Conservation (phyloP, 345 rosid genomes). For the Orychophragmus violaceus region DNA sequence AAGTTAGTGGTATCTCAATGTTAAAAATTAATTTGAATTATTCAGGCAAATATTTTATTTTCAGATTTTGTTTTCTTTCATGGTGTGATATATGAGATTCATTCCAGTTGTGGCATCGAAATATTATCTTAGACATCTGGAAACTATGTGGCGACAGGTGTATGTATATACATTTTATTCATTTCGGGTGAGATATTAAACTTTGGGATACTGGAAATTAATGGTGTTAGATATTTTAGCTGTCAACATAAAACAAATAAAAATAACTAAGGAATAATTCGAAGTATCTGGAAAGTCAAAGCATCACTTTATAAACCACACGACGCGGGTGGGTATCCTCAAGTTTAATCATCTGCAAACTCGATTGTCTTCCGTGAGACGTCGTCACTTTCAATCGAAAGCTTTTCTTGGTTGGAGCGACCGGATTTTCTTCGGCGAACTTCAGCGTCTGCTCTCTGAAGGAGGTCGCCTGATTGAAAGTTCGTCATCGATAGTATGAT, state of each 20-base stretch:
- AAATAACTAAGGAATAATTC: slow-evolving; percentile 3
- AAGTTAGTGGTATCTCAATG: not conserved
- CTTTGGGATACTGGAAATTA: not conserved
- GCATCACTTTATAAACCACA: not conserved
- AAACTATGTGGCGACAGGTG: not conserved
- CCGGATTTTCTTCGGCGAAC: slow-evolving; percentile 1
- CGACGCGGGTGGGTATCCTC: not conserved
- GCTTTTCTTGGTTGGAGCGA: not conserved
- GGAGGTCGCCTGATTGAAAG: slow-evolving; percentile 37
- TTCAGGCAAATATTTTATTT: not conserved
- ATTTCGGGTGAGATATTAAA: not conserved
- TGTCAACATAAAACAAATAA: not conserved
- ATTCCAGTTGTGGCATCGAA: not conserved
- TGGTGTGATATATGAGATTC: not conserved
- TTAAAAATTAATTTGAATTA: not conserved
- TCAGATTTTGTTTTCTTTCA: no score
- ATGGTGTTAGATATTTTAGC: not conserved
- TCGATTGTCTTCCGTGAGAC: not conserved
- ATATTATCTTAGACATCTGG: not conserved
- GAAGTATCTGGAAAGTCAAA: slow-evolving; percentile 28
- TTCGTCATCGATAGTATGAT: slow-evolving; percentile 40
- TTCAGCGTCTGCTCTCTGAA: not conserved
- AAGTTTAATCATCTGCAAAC: not conserved
- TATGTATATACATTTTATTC: not conserved
- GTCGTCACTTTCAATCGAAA: slow-evolving; percentile 7